Evolutionary conservation across 1,284 basidiomycete genomes (phyloP), one percentile per base, ranked within the genome.

Genomic region (Phylloboletellus chloephorus): DNA sequence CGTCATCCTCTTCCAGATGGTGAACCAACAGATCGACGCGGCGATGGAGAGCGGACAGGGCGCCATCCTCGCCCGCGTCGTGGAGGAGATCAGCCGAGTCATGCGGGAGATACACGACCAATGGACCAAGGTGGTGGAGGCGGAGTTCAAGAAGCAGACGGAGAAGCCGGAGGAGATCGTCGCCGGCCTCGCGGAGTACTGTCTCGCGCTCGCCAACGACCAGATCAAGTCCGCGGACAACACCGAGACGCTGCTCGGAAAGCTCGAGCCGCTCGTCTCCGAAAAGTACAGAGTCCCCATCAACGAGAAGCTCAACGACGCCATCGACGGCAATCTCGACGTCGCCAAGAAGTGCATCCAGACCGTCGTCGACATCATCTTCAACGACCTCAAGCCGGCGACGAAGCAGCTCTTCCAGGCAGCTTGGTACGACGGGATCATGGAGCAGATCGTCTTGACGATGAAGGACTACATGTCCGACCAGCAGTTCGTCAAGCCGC

Each of bases 191-290:
- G 91, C 92, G 46, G 95, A 98, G 67, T 98, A 98, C 65, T 82
- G 88, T 58, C 94, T 98, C 56, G 94, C 94, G 13, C 78, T 98
- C n/a, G 94, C 94, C 37, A 98, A 98, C 67, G 95, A 98, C 67
- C 93, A 97, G 66, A 83, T 98, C 67, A 95, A 94, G 64, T 88
- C 84, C 4, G 96, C 96, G 8, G 94, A 98, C 62, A 94, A 88
- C 57, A 81, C 87, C 8, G 95, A 98, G 67, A 78, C 82, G 2
- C 73, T 98, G 4, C 81, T 88, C 23, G 78, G 74, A 7, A 82
- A 94, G 31, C 71, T 98, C 22, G 95, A 98, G 66, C 80, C 87
- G 3, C 77, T 96, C 42, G 95, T 98, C 3, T 91, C 86, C 12
- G 84, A 89, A 54, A 98, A 98, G 68, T 98, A 98, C 66, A 77